Evolutionary conservation across 2,329 filamentous ascomycete species (phyloP), one percentile per base, ranked within the genome.

Genomic region (Parastagonospora avenae): DNA sequence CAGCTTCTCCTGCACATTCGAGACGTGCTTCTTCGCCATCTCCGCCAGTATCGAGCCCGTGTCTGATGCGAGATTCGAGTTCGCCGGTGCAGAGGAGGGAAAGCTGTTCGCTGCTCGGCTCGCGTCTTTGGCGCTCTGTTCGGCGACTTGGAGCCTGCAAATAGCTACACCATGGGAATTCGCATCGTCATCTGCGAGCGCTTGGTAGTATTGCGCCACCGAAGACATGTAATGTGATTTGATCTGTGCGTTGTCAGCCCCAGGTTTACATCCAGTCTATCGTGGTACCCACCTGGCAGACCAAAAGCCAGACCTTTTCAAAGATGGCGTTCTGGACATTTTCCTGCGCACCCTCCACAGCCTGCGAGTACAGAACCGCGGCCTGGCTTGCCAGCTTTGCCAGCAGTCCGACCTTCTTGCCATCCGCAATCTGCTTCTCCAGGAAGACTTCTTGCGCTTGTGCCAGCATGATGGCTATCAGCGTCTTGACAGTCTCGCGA

Each of bases 371-470:
- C 2, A 99, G 77, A 70, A 91, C 92, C 3, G 89, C 89, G 2
- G 93, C 90, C 67, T 99, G 94, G 48, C 92, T 91, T 11, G 94
- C 91, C 48, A 99, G 79, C 74, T 99, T 99, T 4, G 94, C 95
- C 56, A 99, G 77, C 57, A 99, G 79, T 6, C 89, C 93, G 27
- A 91, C 85, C 76, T 97, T 99, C 78, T 97, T 99, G 58, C 89
- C 86, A 71, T 97, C 94, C 11, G 87, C 82, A 57, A 96, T 86
- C 75, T 97, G 94, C 77, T 97, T 97, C 77, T 99, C 95, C 28
- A 99, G 80, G 64, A 99, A 99, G 2, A 97, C 91, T 73, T 99
- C 94, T 73, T 99, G 95, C 4, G 90, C 93, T 74, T 99, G 94
- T 1, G 93, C 95, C 48, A 99, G 84, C 82, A 91, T 97, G 52